Evolutionary conservation across 163 green algal species (phyloP).

Genomic region (Scenedesmus sp.): DNA sequence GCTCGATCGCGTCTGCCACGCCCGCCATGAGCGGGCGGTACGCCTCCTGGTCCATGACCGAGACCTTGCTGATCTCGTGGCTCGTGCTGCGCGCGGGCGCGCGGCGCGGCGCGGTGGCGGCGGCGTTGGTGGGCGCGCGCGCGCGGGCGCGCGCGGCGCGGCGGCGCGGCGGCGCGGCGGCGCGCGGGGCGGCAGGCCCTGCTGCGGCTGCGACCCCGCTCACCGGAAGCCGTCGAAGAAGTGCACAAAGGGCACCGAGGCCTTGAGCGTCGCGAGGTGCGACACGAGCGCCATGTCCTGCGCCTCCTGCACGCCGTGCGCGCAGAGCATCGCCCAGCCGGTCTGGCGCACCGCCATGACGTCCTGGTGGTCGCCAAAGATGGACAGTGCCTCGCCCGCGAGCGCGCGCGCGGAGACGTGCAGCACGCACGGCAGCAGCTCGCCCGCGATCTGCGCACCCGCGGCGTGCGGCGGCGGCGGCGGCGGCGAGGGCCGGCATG

Average conservation of each 20-base stretch:
- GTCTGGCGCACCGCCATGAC: conserved; percentile 59
- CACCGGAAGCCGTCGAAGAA: conserved; percentile 72
- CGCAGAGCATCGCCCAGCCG: conserved; percentile 69
- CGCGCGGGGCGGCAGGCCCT: not conserved
- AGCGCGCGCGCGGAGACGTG: conserved; percentile 64
- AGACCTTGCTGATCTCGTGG: conserved; percentile 70
- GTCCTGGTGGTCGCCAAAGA: conserved; percentile 72
- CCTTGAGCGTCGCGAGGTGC: conserved; percentile 65
- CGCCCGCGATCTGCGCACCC: conserved; percentile 66
- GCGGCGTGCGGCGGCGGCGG: too few species aligned
- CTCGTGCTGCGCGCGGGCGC: conserved; percentile 55
- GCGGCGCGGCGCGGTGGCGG: not conserved
- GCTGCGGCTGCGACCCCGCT: not conserved
- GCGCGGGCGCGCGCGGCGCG: too few species aligned
- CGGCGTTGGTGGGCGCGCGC: too few species aligned
- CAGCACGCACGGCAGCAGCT: conserved; percentile 67
- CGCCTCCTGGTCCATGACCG: conserved; percentile 50
- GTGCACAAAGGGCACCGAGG: conserved; percentile 64
- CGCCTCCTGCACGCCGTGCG: conserved; percentile 69
- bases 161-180: too few species aligned
- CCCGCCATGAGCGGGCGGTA: conserved; percentile 9
- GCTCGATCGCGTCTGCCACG: conserved; percentile 36
- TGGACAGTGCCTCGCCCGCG: conserved; percentile 63
- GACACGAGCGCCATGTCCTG: conserved; percentile 66
- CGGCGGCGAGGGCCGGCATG: too few species aligned